Evolutionary conservation across 2,329 filamentous ascomycete genomes (phyloP).

Genomic region (Mycogone perniciosa): DNA sequence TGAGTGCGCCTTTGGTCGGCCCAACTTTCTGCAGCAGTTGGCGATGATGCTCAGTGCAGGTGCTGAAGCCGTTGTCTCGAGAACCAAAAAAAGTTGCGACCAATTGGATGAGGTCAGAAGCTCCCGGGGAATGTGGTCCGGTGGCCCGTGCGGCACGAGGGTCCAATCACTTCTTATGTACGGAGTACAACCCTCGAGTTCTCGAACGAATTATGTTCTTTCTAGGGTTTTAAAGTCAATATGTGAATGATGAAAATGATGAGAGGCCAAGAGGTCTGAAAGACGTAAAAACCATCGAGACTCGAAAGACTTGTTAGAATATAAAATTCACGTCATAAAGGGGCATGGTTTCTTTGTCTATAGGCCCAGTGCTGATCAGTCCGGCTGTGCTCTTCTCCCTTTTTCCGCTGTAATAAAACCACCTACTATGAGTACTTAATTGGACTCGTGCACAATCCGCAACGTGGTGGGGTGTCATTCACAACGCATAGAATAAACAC

Average conservation of each 20-base stretch:
- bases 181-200: not conserved
- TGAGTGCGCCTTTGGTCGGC: conserved; percentile 1
- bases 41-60: conserved; percentile 8
- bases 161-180: not conserved
- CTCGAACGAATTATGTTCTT: too few relatives aligned
- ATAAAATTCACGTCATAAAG: too few relatives aligned
- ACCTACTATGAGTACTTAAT: not conserved
- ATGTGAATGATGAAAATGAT: too few relatives aligned
- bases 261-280: too few relatives aligned
- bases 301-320: too few relatives aligned
- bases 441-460: conserved; percentile 3
- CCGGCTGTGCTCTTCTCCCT: too few relatives aligned
- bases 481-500: conserved; percentile 1
- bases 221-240: too few relatives aligned
- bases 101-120: conserved; percentile 15
- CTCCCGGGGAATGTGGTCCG: conserved; percentile 5
- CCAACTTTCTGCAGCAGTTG: conserved; percentile 5
- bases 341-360: too few relatives aligned
- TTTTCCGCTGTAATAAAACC: not conserved
- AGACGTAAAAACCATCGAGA: too few relatives aligned
- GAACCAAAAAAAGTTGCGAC: conserved; percentile 9
- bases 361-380: too few relatives aligned
- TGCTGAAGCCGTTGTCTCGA: conserved; percentile 3
- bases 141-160: conserved; percentile 6
- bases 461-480: conserved; percentile 6